These are phyloP conservation scores for Heliocybe sulcata DNA, from an alignment of 1,284 basidiomycete genomes.

Conservation along the genomic window DNA sequence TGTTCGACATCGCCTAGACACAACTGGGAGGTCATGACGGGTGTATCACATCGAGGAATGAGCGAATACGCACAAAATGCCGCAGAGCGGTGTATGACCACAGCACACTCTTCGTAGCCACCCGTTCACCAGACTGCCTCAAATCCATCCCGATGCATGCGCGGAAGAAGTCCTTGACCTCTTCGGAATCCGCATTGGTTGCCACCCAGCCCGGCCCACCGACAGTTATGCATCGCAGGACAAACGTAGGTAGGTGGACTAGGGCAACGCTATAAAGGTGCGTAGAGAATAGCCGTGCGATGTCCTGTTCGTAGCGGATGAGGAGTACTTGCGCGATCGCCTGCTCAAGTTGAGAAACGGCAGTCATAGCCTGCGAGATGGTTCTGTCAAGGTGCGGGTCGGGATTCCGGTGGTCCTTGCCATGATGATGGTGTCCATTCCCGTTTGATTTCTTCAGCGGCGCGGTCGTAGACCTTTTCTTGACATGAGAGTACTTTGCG, in stretches of 20 bases:
- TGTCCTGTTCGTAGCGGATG: slow-evolving; percentile 62
- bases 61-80: slow-evolving; percentile 43
- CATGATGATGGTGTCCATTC: slow-evolving; percentile 19
- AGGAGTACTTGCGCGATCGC: slow-evolving; percentile 56
- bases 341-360: slow-evolving; percentile 54
- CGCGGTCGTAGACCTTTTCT: slow-evolving; percentile 41
- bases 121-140: slow-evolving; percentile 63
- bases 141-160: slow-evolving; percentile 63
- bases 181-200: slow-evolving; percentile 54
- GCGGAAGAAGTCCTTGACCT: slow-evolving; percentile 65
- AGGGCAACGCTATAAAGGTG: slow-evolving; percentile 55
- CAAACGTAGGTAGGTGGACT: slow-evolving; percentile 55
- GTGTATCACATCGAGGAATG: neutral
- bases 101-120: slow-evolving; percentile 67
- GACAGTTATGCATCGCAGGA: slow-evolving; percentile 52
- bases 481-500: slow-evolving; percentile 65
- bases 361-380: slow-evolving; percentile 43
- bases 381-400: slow-evolving; percentile 43
- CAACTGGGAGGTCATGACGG: neutral
- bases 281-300: slow-evolving; percentile 61
- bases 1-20: slow-evolving; percentile 54
- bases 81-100: slow-evolving; percentile 70
- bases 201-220: slow-evolving; percentile 61
- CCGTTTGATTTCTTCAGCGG: slow-evolving; percentile 9
- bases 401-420: slow-evolving; percentile 27